These are phyloP conservation scores for Yarrowia sp. DNA, from an alignment of 805 yeast genomes.

Conservation along the genomic window DNA sequence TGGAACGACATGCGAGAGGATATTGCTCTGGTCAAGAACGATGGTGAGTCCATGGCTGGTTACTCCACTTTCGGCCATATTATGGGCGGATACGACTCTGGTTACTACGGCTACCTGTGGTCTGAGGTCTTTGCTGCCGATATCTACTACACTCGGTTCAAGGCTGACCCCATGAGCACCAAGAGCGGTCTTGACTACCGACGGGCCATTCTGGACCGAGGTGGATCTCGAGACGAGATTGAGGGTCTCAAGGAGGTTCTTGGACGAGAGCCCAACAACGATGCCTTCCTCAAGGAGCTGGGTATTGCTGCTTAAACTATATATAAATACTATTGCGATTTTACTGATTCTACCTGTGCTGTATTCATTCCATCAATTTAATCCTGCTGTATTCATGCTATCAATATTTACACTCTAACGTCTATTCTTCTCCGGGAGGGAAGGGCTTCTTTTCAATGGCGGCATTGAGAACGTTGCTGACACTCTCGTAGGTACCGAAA, in stretches of 20 bases:
- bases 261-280: conserved; percentile 72
- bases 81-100: conserved; percentile 84
- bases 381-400: conserved; percentile 9
- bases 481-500: conserved; percentile 58
- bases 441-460: conserved; percentile 44
- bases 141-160: conserved; percentile 70
- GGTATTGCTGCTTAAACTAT: conserved; percentile 15
- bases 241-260: conserved; percentile 62
- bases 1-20: conserved; percentile 71
- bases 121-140: conserved; percentile 84
- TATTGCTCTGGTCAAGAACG: conserved; percentile 56
- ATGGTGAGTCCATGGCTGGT: conserved; percentile 49
- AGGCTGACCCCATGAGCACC: conserved; percentile 62
- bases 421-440: conserved; percentile 34
- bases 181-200: conserved; percentile 66
- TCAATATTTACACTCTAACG: not conserved
- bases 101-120: conserved; percentile 85
- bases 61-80: conserved; percentile 75
- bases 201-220: conserved; percentile 64
- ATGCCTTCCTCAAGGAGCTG: conserved; percentile 54
- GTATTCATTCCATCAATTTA: conserved; percentile 10
- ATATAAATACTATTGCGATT: not conserved
- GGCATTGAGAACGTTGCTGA: conserved; percentile 48
- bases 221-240: conserved; percentile 70
- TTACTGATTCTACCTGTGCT: too few relatives aligned